phyloP scores from a whole-genome alignment of 805 yeast species.

The Zygosaccharomyces rouxii region DNA sequence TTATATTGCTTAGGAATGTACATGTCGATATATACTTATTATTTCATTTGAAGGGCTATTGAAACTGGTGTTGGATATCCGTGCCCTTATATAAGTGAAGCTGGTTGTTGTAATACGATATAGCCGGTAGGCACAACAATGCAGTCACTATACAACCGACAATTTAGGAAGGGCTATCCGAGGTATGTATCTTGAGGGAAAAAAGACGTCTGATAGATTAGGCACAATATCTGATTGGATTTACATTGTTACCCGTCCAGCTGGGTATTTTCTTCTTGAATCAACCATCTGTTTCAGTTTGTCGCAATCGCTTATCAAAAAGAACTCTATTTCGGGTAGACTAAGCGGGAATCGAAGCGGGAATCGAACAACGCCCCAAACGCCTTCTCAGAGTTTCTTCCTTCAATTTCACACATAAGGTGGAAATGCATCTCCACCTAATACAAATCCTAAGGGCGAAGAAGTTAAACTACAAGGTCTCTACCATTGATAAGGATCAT shows the following conservation, averaged over 20 bases:
- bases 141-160: too few species aligned
- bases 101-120: background rate
- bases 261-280: too few species aligned
- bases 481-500: background rate
- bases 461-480: background rate
- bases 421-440: background rate
- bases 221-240: too few species aligned
- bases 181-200: too few species aligned
- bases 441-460: background rate
- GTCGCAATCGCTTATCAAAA: too few species aligned
- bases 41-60: background rate
- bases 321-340: background rate
- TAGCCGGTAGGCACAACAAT: background rate
- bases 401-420: background rate
- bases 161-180: too few species aligned
- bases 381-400: too few species aligned
- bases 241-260: too few species aligned
- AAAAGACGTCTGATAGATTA: too few species aligned
- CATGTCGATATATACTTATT: slow-evolving; percentile 14
- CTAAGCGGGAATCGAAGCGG: background rate
- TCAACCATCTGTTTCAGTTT: too few species aligned
- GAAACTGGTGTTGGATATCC: background rate
- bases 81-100: background rate
- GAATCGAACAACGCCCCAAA: too few species aligned
- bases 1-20: slow-evolving; percentile 30